Evolutionary conservation across 2,329 filamentous ascomycete species (phyloP).

Genomic region (Rosellinia necatrix): DNA sequence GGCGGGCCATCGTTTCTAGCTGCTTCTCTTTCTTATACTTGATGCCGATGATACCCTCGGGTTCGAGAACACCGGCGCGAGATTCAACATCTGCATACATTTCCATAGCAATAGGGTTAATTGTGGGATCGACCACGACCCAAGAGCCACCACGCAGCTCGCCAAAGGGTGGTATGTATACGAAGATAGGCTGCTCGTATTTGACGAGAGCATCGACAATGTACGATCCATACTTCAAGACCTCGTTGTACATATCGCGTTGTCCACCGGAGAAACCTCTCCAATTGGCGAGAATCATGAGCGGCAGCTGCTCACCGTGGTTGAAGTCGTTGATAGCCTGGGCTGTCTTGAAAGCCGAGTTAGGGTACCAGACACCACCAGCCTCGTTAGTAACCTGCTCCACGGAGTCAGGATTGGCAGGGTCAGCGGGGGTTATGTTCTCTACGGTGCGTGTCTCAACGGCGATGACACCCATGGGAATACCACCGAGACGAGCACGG

Average conservation of each 20-base stretch:
- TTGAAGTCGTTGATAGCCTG: conserved; percentile 99
- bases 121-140: conserved; percentile 98
- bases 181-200: conserved; percentile 97
- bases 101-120: conserved; percentile 96
- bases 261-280: conserved; percentile 99
- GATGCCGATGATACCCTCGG: conserved; percentile 97
- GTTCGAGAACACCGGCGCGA: conserved; percentile 95
- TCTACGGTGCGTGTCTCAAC: conserved; percentile 96
- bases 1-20: conserved; percentile 93
- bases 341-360: conserved; percentile 99
- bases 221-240: conserved; percentile 98
- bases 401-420: conserved; percentile 97
- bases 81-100: conserved; percentile 98
- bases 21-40: conserved; percentile 98
- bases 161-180: conserved; percentile 96
- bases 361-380: conserved; percentile 99
- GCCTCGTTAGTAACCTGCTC: conserved; percentile 94
- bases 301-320: conserved; percentile 93
- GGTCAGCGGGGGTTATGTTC: conserved; percentile 95
- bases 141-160: conserved; percentile 98
- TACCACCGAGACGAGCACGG: conserved; percentile 93
- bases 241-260: conserved; percentile 99
- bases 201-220: conserved; percentile 98
- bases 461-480: conserved; percentile 96
- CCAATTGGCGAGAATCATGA: conserved; percentile 99